Conservation (phyloP, 108 stramenopile species). For the Nannochloropsis oceanica region DNA sequence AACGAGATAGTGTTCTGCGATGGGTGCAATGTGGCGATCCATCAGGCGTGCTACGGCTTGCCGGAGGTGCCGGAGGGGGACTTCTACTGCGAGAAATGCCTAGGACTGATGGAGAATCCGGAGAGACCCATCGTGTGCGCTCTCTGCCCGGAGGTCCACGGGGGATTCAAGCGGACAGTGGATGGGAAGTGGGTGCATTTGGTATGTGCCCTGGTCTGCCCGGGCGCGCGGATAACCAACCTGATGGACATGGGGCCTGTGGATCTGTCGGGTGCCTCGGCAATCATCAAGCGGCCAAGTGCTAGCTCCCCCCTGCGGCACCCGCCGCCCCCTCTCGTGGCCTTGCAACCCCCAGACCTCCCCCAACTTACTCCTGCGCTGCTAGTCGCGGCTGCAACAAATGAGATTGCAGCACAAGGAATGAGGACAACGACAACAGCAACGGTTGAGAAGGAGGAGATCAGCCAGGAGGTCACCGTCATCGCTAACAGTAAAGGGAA, state of each 20-base stretch:
- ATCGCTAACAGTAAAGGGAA: no score
- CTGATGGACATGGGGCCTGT: slow-evolving; percentile 2
- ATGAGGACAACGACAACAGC: no score
- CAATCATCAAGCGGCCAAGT: neutral
- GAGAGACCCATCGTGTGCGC: neutral
- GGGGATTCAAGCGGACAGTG: slow-evolving; percentile 7
- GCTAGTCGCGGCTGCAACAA: no score
- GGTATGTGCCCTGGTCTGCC: neutral
- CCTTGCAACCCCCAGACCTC: neutral
- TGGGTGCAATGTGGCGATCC: slow-evolving; percentile 6
- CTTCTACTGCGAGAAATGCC: slow-evolving; percentile 4
- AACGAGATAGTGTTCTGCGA: slow-evolving; percentile 17
- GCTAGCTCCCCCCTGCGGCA: neutral
- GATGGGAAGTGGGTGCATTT: slow-evolving; percentile 7
- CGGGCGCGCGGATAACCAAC: neutral
- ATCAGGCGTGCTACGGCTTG: slow-evolving; percentile 15
- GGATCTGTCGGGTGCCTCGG: neutral
- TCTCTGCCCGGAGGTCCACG: slow-evolving; percentile 12
- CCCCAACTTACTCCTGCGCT: no score
- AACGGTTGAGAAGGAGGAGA: no score
- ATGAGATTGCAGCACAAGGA: no score
- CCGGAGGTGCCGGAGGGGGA: slow-evolving; percentile 11
- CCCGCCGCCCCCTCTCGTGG: neutral
- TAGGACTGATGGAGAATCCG: neutral
- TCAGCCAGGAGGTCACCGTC: no score